Conservation (phyloP, 2,329 filamentous ascomycete species). For the Tympanopsis confertula region DNA sequence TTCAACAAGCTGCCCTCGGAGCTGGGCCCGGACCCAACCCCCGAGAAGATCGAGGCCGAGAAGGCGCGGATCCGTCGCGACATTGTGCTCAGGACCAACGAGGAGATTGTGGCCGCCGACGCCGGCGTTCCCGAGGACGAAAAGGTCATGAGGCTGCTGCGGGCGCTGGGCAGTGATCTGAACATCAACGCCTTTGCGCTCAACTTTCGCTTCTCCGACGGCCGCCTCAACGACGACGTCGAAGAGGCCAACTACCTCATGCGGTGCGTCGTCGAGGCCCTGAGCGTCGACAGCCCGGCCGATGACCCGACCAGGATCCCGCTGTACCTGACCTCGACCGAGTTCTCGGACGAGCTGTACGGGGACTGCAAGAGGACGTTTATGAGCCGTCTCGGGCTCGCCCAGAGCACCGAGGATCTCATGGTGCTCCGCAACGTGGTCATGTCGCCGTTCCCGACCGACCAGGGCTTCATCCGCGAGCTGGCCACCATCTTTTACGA, state of each 20-base stretch:
- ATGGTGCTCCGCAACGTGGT: constrained; percentile 33
- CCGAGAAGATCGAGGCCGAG: constrained; percentile 18
- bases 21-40: constrained; percentile 7
- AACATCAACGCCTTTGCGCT: constrained; percentile 32
- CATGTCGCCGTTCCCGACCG: constrained; percentile 31
- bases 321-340: constrained; percentile 30
- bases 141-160: constrained; percentile 24
- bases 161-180: constrained; percentile 28
- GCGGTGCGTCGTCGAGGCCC: constrained; percentile 24
- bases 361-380: constrained; percentile 26
- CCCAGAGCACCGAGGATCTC: constrained; percentile 18
- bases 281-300: constrained; percentile 26
- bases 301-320: constrained; percentile 26
- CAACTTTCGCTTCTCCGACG: constrained; percentile 27
- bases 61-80: constrained; percentile 22
- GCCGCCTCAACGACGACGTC: constrained; percentile 25
- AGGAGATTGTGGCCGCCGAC: constrained; percentile 18
- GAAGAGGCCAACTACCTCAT: constrained; percentile 36
- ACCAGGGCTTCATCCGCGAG: constrained; percentile 23
- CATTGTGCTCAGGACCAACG: constrained; percentile 23
- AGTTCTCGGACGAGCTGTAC: constrained; percentile 25
- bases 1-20: constrained; percentile 29
- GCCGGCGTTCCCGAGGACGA: constrained; percentile 10
- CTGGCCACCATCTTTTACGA: constrained; percentile 19
- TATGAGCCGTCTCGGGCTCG: constrained; percentile 25